Evolutionary conservation across 805 yeast genomes (phyloP), one percentile per base, ranked within the genome.

Genomic region (Saturnispora silvae): DNA sequence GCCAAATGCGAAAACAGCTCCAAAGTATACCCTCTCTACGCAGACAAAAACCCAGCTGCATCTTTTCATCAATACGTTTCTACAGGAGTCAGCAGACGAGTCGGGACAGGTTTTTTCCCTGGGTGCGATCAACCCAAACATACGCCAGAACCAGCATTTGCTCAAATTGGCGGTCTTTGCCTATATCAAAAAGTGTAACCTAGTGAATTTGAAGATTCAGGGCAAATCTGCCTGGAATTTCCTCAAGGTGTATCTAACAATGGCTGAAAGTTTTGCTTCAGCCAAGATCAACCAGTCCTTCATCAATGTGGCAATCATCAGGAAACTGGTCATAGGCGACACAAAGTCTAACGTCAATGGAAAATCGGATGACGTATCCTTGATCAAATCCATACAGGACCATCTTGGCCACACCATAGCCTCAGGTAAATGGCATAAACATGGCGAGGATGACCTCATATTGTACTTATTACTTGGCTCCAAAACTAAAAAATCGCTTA

Each of bases 41-140:
- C 66, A 70, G 38, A 70, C 81, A 1, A 67, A 67, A 40, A 81
- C 75, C 43, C 82, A 76, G 44, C 52, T 81, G 15, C 66, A 69
- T 31, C 43, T 61, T 2, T 79, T 81, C 48, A 53, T 81, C 36
- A 70, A 70, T 51, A 65, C 68, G 7, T 81, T 70, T 47, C 54
- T 81, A 3, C 59, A 54, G 34, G 92, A 81, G 50, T 71, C 77
- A 5, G 64, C 78, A 3, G 70, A 66, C 19, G 89, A 81, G 44
- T 58, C 71, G 20, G 66, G 71, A 6, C 72, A 69, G 52, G 66
- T 81, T 2, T 67, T 81, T 31, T 75, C 86, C 1, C 55, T 81
- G 28, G 94, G 94, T 1, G 71, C 79, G 20, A 74, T 77, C 35
- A 81, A 81, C 48, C 77, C 78, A 4, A 84, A 78, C 34, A 82